Evolutionary conservation across 306 rosid genomes (phyloP).

Genomic region (Corylus heterophylla): DNA sequence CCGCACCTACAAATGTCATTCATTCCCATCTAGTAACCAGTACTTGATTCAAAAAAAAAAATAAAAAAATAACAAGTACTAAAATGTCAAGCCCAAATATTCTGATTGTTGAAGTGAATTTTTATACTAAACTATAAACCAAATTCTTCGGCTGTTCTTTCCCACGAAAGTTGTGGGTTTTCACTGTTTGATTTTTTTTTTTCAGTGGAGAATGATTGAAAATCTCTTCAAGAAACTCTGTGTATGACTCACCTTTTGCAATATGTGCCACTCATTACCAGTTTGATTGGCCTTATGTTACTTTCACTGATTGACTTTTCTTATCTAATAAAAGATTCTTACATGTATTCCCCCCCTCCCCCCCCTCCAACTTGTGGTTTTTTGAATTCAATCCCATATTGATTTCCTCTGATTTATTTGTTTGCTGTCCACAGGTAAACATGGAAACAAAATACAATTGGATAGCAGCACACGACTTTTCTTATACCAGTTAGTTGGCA

Average conservation of each 20-base stretch:
- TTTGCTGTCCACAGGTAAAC: conserved; percentile 63
- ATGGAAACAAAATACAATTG: conserved; percentile 73
- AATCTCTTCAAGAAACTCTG: conserved; percentile 11
- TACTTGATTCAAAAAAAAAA: no score
- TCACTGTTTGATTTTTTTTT: background rate
- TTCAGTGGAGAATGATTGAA: background rate
- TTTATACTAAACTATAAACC: background rate
- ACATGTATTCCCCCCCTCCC: background rate
- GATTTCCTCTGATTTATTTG: conserved; percentile 22
- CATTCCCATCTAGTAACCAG: background rate
- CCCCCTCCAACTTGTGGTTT: background rate
- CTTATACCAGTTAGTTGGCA: conserved; percentile 89
- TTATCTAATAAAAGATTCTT: no score
- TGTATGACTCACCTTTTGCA: background rate
- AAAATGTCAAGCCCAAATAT: background rate
- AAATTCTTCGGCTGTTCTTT: background rate
- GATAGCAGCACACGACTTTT: conserved; percentile 63
- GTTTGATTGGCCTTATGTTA: conserved; percentile 3
- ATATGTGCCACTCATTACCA: conserved; percentile 12
- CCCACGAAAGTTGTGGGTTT: background rate
- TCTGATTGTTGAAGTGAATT: background rate
- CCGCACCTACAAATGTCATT: background rate
- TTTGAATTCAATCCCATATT: background rate
- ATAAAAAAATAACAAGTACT: background rate
- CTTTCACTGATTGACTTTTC: background rate